phyloP scores from a whole-genome alignment of 768 basidiomycete species.

The Leccinum olivaceopallidum region DNA sequence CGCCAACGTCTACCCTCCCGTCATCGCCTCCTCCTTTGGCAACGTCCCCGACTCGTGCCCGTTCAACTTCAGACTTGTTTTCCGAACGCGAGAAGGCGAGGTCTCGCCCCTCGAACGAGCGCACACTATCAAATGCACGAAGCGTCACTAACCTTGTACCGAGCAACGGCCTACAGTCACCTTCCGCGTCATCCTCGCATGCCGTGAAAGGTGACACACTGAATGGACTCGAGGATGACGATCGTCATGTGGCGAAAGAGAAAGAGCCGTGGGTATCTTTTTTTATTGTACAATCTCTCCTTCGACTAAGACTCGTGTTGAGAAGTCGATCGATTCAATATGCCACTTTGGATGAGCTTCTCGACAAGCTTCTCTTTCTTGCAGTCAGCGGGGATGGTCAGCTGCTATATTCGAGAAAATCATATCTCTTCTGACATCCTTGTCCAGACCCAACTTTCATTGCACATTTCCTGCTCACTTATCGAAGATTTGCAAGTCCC shows the following conservation, averaged over 20 bases:
- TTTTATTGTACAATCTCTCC: neutral
- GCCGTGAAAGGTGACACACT: slow-evolving; percentile 13
- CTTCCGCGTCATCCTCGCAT: slow-evolving; percentile 14
- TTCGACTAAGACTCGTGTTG: slow-evolving; percentile 14
- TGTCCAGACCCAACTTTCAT: slow-evolving; percentile 71
- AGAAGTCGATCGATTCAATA: slow-evolving; percentile 61
- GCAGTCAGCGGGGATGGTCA: slow-evolving; percentile 84
- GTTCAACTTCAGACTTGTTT: slow-evolving; percentile 55
- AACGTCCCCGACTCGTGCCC: slow-evolving; percentile 52
- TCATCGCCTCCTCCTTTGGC: slow-evolving; percentile 40
- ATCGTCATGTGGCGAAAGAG: slow-evolving; percentile 34
- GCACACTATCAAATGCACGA: slow-evolving; percentile 33
- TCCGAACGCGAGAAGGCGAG: slow-evolving; percentile 43
- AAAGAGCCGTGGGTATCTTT: slow-evolving; percentile 52
- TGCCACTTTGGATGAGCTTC: slow-evolving; percentile 74
- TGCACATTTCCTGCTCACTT: slow-evolving; percentile 79
- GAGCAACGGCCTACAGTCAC: slow-evolving; percentile 22
- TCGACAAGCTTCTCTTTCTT: slow-evolving; percentile 81
- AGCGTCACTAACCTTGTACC: slow-evolving; percentile 28
- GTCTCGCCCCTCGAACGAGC: slow-evolving; percentile 24
- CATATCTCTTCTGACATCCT: slow-evolving; percentile 11
- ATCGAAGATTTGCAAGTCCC: slow-evolving; percentile 79
- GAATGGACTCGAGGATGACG: slow-evolving; percentile 27
- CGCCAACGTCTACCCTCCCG: slow-evolving; percentile 36
- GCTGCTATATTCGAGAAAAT: slow-evolving; percentile 10